Conservation (phyloP, 2,329 filamentous ascomycete genomes). For the Fusarium sp. region DNA sequence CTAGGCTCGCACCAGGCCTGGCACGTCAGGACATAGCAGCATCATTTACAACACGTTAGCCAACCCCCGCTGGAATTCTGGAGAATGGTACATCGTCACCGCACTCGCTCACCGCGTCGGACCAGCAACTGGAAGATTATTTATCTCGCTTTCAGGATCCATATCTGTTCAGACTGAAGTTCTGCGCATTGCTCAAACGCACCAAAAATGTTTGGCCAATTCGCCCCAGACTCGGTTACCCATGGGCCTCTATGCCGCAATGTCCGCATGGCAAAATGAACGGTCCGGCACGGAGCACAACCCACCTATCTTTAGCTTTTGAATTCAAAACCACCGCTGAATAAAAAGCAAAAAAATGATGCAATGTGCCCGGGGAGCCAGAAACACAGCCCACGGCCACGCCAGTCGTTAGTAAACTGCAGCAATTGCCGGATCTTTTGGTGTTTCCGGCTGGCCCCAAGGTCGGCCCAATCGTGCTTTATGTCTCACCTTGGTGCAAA, state of each 20-base stretch:
- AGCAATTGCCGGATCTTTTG: conserved; percentile 39
- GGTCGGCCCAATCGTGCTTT: conserved; percentile 35
- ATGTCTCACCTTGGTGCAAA: conserved; percentile 45
- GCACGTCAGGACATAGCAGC: not conserved
- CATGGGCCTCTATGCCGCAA: not conserved
- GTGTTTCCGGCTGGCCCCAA: conserved; percentile 36
- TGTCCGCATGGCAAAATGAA: conserved; percentile 5
- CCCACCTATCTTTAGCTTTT: conserved; percentile 20
- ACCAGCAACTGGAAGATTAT: conserved; percentile 36
- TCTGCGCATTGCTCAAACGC: not conserved
- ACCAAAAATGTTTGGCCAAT: conserved; percentile 19
- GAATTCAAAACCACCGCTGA: conserved; percentile 27
- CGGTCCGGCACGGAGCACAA: conserved; percentile 14
- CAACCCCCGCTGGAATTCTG: conserved; percentile 36
- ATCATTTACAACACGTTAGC: conserved; percentile 21
- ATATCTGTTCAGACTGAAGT: conserved; percentile 8
- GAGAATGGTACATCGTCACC: conserved; percentile 39
- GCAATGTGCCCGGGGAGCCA: conserved; percentile 39
- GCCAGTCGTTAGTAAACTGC: conserved; percentile 7
- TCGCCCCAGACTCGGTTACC: conserved; percentile 5
- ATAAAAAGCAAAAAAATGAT: conserved; percentile 42
- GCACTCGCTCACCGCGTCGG: conserved; percentile 33
- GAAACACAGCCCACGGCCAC: conserved; percentile 35
- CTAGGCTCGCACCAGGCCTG: conserved; percentile 2
- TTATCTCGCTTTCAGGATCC: conserved; percentile 18